Evolutionary conservation across 768 basidiomycete species (phyloP), one percentile per base, ranked within the genome.

Genomic region (Lentinula boryana): DNA sequence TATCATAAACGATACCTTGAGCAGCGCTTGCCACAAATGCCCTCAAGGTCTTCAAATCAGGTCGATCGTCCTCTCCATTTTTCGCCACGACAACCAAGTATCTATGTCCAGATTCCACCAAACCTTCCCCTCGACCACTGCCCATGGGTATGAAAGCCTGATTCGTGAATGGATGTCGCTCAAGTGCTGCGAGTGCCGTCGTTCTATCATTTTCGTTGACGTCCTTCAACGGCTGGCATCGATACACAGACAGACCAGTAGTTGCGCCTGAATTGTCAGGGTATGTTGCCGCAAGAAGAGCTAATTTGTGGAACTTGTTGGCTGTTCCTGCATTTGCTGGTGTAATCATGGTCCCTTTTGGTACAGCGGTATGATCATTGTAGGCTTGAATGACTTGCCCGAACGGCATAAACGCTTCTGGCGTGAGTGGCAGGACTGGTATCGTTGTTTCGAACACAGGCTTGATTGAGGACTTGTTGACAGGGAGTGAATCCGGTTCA

Each of bases 61-160:
- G 97, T 64, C 78, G 76, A 70, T 90, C 91, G 64, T 94, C 84
- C 8, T 63, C 64, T 1, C 89, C 91, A 62, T 90, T 93, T 68
- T 88, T 72, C 10, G 93, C 92, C 1, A 94, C 96, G 16, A 96
- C 86, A 10, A 95, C 93, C 48, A 98, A 75, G 70, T 96, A 96
- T 36, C 75, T 71, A 27, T 75, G 72, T 0, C 80, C 82, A 5
- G 82, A 75, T 23, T 83, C 81, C 27, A 64, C 71, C 63, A 82
- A 74, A 33, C 76, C 77, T 63, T 82, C 81, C 44, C 73, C 81
- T 44, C 66, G 71, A 23, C 82, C 84, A 43, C 75, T 72, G 4
- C 93, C 92, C 92, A 98, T 94, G 8, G 97, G 96, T 60, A 98
- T 83, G 72, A 98, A 98, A 5, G 90, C 87, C 71, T 98, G 96